Percentiles rank a stretch among this genome's conserved stretches.
phyloP scores from a whole-genome alignment of 345 rosid genomes.

The Syzygium jambos region DNA sequence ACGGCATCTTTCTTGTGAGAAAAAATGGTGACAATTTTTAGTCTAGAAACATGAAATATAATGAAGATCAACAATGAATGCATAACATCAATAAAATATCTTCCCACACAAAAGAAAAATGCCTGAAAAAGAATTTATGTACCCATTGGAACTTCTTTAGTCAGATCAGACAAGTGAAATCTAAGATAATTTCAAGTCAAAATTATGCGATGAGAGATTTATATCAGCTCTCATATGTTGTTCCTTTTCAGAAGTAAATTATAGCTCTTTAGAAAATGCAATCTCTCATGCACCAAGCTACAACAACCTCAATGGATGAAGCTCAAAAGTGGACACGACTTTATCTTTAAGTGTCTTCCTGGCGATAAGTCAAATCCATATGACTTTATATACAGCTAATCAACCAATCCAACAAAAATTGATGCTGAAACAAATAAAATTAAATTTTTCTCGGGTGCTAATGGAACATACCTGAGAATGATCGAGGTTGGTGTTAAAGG shows the following conservation, averaged over 20 bases:
- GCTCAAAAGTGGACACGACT: background rate
- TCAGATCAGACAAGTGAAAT: background rate
- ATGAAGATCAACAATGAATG: background rate
- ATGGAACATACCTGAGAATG: slow-evolving; percentile 61
- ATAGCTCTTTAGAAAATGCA: background rate
- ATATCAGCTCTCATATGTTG: background rate
- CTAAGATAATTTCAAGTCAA: background rate
- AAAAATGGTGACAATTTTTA: background rate
- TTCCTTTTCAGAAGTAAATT: background rate
- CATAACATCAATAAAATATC: background rate
- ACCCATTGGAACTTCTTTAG: background rate
- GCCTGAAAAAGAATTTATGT: background rate
- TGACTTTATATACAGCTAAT: background rate
- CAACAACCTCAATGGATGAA: background rate
- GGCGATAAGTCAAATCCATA: background rate
- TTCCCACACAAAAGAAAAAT: background rate
- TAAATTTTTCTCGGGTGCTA: background rate
- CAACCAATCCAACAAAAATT: background rate
- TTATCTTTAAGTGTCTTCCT: background rate
- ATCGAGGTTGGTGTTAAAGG: slow-evolving; percentile 70
- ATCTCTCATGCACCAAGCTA: background rate
- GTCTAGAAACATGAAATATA: background rate
- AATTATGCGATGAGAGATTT: background rate
- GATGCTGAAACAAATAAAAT: background rate
- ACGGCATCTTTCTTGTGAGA: slow-evolving; percentile 67